Conservation (phyloP, 163 green algal species). For the Scenedesmus sp. region DNA sequence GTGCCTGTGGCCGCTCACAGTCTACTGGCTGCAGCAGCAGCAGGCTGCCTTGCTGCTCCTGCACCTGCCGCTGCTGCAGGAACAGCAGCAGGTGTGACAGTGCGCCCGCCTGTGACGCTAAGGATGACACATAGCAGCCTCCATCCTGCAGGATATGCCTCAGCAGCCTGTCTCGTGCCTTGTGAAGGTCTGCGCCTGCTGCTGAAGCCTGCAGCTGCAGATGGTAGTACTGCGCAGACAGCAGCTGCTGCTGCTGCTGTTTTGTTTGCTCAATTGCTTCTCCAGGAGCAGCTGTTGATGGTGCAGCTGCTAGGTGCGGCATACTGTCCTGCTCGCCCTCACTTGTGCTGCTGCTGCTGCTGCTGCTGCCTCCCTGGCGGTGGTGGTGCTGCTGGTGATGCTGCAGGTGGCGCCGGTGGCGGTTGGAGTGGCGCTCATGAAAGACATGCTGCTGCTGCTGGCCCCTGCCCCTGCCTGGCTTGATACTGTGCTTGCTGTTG, state of each 20-base stretch:
- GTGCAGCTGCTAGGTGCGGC: neutral
- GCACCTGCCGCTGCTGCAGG: constrained; percentile 32
- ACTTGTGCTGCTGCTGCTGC: neutral
- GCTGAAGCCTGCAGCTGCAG: constrained; percentile 9
- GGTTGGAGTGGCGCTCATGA: neutral
- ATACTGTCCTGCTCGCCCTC: no score
- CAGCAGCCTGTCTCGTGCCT: constrained; percentile 7
- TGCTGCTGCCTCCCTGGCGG: neutral
- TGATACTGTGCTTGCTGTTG: neutral
- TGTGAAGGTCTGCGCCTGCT: neutral
- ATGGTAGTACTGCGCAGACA: constrained; percentile 5
- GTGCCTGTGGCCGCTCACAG: neutral
- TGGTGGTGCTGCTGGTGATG: neutral
- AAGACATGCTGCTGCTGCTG: constrained; percentile 35
- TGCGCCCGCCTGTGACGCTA: neutral
- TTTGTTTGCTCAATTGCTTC: neutral
- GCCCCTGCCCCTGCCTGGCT: neutral
- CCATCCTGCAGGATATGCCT: constrained; percentile 30
- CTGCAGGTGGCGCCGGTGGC: neutral
- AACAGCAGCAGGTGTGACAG: constrained; percentile 35
- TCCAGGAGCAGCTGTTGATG: neutral
- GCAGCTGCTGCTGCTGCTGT: constrained; percentile 19
- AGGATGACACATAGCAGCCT: constrained; percentile 25
- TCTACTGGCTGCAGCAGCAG: constrained; percentile 29
- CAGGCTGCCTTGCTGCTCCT: neutral